Evolutionary conservation across 805 yeast genomes (phyloP).

Genomic region (Priceomyces medius): DNA sequence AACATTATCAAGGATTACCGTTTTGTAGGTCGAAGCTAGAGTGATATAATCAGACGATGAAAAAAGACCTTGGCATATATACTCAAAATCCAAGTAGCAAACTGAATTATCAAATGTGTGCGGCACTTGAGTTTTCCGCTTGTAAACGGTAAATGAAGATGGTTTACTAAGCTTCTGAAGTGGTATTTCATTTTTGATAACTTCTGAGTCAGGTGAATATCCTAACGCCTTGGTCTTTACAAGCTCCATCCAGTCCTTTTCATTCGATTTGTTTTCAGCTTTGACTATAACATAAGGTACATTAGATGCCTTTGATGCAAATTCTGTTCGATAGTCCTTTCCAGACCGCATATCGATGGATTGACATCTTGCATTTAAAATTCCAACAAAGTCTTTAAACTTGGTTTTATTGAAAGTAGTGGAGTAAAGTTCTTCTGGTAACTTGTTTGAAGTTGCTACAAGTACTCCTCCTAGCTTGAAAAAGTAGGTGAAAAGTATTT

Average conservation of each 20-base stretch:
- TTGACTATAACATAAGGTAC: constrained; percentile 35
- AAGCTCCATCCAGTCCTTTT: constrained; percentile 34
- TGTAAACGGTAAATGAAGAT: constrained; percentile 50
- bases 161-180: constrained; percentile 18
- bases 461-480: constrained; percentile 74
- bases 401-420: constrained; percentile 60
- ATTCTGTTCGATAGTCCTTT: constrained; percentile 51
- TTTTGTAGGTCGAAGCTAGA: constrained; percentile 56
- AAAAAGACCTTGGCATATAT: constrained; percentile 54
- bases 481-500: constrained; percentile 62
- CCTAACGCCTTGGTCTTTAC: constrained; percentile 21
- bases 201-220: constrained; percentile 8
- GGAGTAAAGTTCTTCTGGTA: constrained; percentile 71
- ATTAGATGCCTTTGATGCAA: constrained; percentile 17
- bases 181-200: constrained; percentile 1
- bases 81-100: constrained; percentile 51
- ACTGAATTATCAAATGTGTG: constrained; percentile 37
- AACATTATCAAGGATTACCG: constrained; percentile 57
- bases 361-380: constrained; percentile 58
- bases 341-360: constrained; percentile 60
- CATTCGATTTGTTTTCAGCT: constrained; percentile 20
- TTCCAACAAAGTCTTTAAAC: constrained; percentile 55
- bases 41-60: constrained; percentile 73
- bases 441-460: constrained; percentile 69
- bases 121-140: constrained; percentile 51